phyloP scores from a whole-genome alignment of 306 rosid species.

The Lotus japonicus region DNA sequence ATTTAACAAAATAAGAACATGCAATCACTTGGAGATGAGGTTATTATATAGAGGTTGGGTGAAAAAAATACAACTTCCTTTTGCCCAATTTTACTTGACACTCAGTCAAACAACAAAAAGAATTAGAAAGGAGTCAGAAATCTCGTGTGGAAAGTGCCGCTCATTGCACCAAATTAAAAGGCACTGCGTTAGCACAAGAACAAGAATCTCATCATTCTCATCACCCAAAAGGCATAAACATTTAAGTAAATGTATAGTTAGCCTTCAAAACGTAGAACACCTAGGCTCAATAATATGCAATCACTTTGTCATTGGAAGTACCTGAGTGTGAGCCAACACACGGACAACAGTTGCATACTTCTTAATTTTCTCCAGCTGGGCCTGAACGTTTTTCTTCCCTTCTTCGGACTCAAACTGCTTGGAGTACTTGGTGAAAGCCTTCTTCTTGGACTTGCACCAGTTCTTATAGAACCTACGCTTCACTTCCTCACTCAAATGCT shows the following conservation, averaged over 20 bases:
- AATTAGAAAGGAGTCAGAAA: constrained; percentile 29
- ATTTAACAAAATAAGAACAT: neutral
- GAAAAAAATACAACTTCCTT: too few relatives aligned
- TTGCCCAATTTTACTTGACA: too few relatives aligned
- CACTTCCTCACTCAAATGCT: constrained; percentile 78
- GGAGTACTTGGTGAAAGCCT: constrained; percentile 70
- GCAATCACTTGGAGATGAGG: too few relatives aligned
- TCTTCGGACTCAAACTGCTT: constrained; percentile 67
- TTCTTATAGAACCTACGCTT: constrained; percentile 80
- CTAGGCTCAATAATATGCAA: too few relatives aligned
- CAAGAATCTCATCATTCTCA: constrained; percentile 31
- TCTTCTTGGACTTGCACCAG: constrained; percentile 92
- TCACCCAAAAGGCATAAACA: neutral
- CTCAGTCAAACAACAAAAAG: too few relatives aligned
- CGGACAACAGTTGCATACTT: constrained; percentile 66
- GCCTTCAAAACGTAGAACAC: too few relatives aligned
- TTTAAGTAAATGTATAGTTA: too few relatives aligned
- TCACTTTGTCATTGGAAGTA: neutral
- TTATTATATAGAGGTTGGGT: too few relatives aligned
- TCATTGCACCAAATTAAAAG: constrained; percentile 23
- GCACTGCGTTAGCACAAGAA: constrained; percentile 27
- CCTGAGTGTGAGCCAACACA: constrained; percentile 92
- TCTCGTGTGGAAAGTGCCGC: constrained; percentile 48
- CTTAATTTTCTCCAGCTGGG: constrained; percentile 68
- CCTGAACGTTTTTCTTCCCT: constrained; percentile 60